A percentile compares a stretch with the other conserved stretches of the same genome.
Evolutionary conservation across 805 yeast genomes (phyloP).

Genomic region (Pichia kluyveri): DNA sequence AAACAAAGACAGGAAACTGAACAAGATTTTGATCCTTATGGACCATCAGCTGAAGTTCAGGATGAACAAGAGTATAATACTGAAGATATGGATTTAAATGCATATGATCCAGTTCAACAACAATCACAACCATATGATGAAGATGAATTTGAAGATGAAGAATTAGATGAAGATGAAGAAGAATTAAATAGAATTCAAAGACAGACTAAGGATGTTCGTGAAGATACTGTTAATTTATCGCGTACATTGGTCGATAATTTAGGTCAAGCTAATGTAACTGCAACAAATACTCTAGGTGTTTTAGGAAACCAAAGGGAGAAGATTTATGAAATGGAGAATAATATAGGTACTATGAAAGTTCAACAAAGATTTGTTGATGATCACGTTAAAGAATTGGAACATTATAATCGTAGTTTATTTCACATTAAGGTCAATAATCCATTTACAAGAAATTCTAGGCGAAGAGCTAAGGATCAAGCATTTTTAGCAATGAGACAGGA

Average conservation of each 20-base stretch:
- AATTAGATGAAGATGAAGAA: constrained; percentile 84
- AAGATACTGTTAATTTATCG: constrained; percentile 78
- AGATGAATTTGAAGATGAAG: constrained; percentile 21
- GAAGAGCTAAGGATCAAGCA: constrained; percentile 63
- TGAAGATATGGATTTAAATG: constrained; percentile 20
- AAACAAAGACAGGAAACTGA: constrained; percentile 3
- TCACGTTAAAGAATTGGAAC: constrained; percentile 69
- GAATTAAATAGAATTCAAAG: constrained; percentile 74
- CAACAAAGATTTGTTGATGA: constrained; percentile 78
- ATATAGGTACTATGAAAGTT: constrained; percentile 62
- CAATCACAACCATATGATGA: constrained; percentile 17
- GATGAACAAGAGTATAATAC: neutral
- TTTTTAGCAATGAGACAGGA: constrained; percentile 41
- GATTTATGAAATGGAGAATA: constrained; percentile 61
- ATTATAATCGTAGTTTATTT: constrained; percentile 72
- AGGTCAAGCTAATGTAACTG: constrained; percentile 63
- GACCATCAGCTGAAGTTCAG: constrained; percentile 14
- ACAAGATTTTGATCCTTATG: constrained; percentile 16
- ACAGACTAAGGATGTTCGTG: constrained; percentile 55
- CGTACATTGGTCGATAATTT: constrained; percentile 72
- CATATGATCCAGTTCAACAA: constrained; percentile 17
- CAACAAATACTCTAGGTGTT: constrained; percentile 80
- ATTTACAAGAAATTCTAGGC: constrained; percentile 71
- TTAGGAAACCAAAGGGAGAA: constrained; percentile 91
- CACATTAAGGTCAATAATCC: constrained; percentile 80